A percentile compares a stretch with the other conserved stretches of the same genome.
Conservation (phyloP, 805 yeast genomes). For the Ogataea minuta region DNA sequence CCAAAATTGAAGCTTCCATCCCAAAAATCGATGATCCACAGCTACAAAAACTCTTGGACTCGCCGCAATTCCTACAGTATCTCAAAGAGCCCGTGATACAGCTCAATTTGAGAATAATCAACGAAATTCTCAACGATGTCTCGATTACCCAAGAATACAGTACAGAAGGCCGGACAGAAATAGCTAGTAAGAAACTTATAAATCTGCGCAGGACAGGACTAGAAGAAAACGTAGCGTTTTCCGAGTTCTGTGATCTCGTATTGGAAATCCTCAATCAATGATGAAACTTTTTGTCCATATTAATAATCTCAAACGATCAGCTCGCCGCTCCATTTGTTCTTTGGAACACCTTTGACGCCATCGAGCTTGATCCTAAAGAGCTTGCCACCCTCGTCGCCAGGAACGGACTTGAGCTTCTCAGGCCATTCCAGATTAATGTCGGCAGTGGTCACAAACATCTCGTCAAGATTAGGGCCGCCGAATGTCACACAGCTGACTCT, state of each 20-base stretch:
- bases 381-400: constrained; percentile 57
- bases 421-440: constrained; percentile 45
- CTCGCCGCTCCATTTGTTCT: constrained; percentile 29
- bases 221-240: constrained; percentile 65
- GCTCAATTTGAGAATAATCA: constrained; percentile 50
- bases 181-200: constrained; percentile 60
- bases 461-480: constrained; percentile 58
- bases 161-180: constrained; percentile 52
- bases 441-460: constrained; percentile 68
- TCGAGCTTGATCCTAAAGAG: constrained; percentile 46
- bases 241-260: constrained; percentile 58
- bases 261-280: constrained; percentile 21
- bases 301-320: constrained; percentile 24
- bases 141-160: constrained; percentile 47
- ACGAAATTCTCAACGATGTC: constrained; percentile 47
- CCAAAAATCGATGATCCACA: constrained; percentile 21
- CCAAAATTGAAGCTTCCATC: neutral
- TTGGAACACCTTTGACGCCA: constrained; percentile 36
- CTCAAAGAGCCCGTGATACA: constrained; percentile 54
- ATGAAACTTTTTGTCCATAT: neutral
- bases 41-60: constrained; percentile 36
- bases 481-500: constrained; percentile 66
- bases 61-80: constrained; percentile 43
- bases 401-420: constrained; percentile 28
- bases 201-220: constrained; percentile 62